Evolutionary conservation across 1,284 basidiomycete species (phyloP), one percentile per base, ranked within the genome.

Genomic region (Mycosarcoma maydis): DNA sequence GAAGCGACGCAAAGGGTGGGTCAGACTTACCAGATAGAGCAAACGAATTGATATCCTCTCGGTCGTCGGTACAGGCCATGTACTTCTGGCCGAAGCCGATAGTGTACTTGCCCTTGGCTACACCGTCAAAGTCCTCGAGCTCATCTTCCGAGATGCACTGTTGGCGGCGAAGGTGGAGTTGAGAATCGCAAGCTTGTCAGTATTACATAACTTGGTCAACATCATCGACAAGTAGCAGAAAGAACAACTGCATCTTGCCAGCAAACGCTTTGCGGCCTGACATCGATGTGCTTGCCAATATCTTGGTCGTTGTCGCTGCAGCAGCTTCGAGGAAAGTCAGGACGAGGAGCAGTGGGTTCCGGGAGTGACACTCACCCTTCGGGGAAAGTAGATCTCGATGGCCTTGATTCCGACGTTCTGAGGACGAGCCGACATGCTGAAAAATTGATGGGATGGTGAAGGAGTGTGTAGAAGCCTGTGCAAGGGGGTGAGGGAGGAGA

Each of bases 31-130:
- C 93, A 75, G 92, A 94, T 73, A 98, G 84, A 44, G 92, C 90
- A 83, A 98, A 95, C 26, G 94, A 96, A 88, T 97, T 96, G 87
- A 98, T 96, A 85, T 98, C 95, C 84, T 98, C 95, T 66, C 74
- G 75, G 87, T 96, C 94, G 82, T 96, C 94, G 67, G 91, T 92
- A 87, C 91, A 96, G 32, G 93, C 92, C 95, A 98, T 98, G 86
- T 88, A 94, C 84, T 97, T 90, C 84, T 97, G 93, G 59, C 95
- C 96, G 42, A 99, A 90, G 80, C 96, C 96, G 82, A 98, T 97
- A 77, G 96, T 99, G 87, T 99, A 98, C 85, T 98, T 98, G 74
- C 96, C 95, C 83, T 92, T 89, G 68, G 92, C 85, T 37, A 96
- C 96, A 77, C 92, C 92, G 82, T 99, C 95, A 84, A 92, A 98